phyloP scores from a whole-genome alignment of 768 basidiomycete genomes.

The Hypholoma fasciculare region DNA sequence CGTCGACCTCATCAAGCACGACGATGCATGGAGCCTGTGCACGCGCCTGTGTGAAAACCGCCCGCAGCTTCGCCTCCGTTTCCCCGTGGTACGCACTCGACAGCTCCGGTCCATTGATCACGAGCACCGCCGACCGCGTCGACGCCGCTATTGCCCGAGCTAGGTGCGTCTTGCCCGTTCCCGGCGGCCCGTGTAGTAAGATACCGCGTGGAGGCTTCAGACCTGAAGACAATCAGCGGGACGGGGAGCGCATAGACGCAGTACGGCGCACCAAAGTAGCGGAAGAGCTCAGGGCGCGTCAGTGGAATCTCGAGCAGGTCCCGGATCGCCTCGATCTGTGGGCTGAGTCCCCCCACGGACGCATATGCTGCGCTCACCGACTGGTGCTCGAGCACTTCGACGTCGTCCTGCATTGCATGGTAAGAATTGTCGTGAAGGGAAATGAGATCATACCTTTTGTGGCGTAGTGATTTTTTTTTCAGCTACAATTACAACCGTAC shows the following conservation, averaged over 20 bases:
- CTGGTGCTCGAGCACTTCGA: constrained; percentile 47
- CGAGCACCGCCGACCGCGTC: constrained; percentile 82
- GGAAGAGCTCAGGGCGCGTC: constrained; percentile 31
- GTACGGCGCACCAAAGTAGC: constrained; percentile 31
- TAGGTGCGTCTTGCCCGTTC: constrained; percentile 96
- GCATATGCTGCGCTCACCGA: constrained; percentile 63
- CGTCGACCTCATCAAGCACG: constrained; percentile 95
- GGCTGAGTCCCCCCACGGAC: constrained; percentile 83
- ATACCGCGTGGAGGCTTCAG: constrained; percentile 97
- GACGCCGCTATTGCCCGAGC: constrained; percentile 93
- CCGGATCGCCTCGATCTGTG: constrained; percentile 81
- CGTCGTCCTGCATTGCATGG: constrained; percentile 35
- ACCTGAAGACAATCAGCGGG: constrained; percentile 34
- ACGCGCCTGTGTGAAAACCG: constrained; percentile 85
- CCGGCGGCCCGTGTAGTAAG: constrained; percentile 92
- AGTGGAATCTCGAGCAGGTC: constrained; percentile 35
- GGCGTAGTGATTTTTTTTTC: constrained; percentile 24
- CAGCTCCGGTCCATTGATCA: constrained; percentile 94
- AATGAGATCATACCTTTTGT: constrained; percentile 34
- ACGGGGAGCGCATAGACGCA: not conserved
- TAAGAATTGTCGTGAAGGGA: constrained; percentile 8
- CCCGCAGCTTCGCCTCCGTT: constrained; percentile 88
- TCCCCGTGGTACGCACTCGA: constrained; percentile 97
- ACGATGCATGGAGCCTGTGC: constrained; percentile 87
- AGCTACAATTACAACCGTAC: constrained; percentile 45